Base-by-base conservation (phyloP, 352 stramenopile species). In the Phytophthora tentaculata region DNA sequence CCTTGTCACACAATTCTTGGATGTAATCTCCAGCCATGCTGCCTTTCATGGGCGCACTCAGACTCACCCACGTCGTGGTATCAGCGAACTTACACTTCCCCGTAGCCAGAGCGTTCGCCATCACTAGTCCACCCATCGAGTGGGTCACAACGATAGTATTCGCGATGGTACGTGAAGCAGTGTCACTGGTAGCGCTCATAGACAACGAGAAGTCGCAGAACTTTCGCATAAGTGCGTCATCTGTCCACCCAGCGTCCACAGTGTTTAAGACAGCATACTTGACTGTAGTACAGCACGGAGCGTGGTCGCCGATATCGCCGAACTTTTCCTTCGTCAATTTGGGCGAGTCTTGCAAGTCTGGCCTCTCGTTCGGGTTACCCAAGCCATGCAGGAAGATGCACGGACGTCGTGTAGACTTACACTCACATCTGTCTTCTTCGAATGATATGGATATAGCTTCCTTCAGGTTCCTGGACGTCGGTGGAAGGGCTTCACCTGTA, bases 331-430 rank as follows among this genome's bases (percentile, higher is more conserved):
- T 53, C 6, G 50, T 56, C 24, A 62, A 28, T 16, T 62, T n/a
- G 6, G 53, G 41, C 2, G 56, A 48, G n/a, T 71, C 44, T 44
- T 66, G 43, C 13, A 69, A 12, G 5, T 61, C 48, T 26, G 48
- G 14, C 35, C 41, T 49, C 48, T 69, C 66, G 12, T 58, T 54
- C 5, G 32, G 16, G 35, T 64, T 64, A 0, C 66, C 59, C 12
- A 57, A 57, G 3, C 66, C 59, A 48, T 73, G 66, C 12, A 73
- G 37, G 22, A 73, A 73, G 9, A 75, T 54, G 12, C 68, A 75
- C 24, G 62, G 68, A 48, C 68, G 56, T n/a, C 19, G 50, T 7
- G 43, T 61, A 1, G 57, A 54, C 24, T 59, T 56, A 26, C 45
- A 74, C 41, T 58, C 22, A 7, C 57, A 64, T 50, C 10, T 19